Evolutionary conservation across 805 yeast genomes (phyloP), one percentile per base, ranked within the genome.

Genomic region (Starmerella bombicola): DNA sequence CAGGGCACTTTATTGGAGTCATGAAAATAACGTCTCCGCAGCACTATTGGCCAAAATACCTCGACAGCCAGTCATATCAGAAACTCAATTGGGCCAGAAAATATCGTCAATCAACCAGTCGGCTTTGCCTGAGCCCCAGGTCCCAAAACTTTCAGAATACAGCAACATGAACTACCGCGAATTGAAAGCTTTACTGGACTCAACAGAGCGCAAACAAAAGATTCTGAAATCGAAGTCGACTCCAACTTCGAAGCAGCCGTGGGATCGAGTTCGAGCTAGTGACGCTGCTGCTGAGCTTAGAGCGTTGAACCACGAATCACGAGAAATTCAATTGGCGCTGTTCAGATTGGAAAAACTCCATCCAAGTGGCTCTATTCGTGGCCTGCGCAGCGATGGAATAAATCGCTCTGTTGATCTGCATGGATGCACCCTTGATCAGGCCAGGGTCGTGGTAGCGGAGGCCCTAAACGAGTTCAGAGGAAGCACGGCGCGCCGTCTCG

Each of bases 321-420:
- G 32, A 9, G 25, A 12, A 7, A 19, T 43, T 28, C 29, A 33
- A 31, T 42, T 40, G 7, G 46, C 49, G 5, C 35, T 42, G 24
- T 8, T 23, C 22, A 19, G 24, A 6, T 12, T 23, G 6, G n/a
- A 30, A n/a, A 28, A 16, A 31, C 37, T 42, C 24, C 31, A 36
- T 4, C 6, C 7, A 5, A 17, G 17, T 13, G 31, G 15, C 17
- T 3, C n/a, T 16, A 12, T 19, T 18, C 16, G 28, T 5, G 34
- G 21, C 22, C 13, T 12, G 7, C 24, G n/a, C 13, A 21, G 4
- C 17, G 13, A 10, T 9, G n/a, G n/a, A n/a, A n/a, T n/a, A n/a
- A n/a, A n/a, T n/a, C n/a, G n/a, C n/a, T n/a, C n/a, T n/a, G 25
- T 47, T 17, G 51, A 47, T 23, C 37, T 47, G 25, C 51, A 47